Evolutionary conservation across 2,329 filamentous ascomycete species (phyloP).

Genomic region (Escovopsis weberi): DNA sequence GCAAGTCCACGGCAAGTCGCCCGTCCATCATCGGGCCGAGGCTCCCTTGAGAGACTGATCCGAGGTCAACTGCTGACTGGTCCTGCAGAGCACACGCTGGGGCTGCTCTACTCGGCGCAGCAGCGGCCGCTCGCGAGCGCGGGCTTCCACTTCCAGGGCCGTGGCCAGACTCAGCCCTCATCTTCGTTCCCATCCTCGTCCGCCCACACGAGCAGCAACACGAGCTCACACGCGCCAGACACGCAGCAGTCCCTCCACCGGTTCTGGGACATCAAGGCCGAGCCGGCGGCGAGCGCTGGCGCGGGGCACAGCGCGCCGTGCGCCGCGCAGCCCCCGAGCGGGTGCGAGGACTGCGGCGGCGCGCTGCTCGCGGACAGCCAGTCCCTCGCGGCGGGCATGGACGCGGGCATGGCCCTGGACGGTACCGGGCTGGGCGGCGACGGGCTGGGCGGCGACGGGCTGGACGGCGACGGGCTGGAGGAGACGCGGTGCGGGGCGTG

Average conservation of each 20-base stretch:
- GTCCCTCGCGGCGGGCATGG: neutral
- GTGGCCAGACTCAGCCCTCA: constrained; percentile 1
- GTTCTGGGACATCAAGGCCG: constrained; percentile 43
- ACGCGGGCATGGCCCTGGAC: too few relatives aligned
- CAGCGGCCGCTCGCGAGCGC: constrained; percentile 12
- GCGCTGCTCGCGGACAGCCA: constrained; percentile 13
- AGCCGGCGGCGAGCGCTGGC: constrained; percentile 12
- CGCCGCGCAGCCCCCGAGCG: constrained; percentile 11
- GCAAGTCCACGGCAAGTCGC: constrained; percentile 37
- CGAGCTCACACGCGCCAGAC: constrained; percentile 3
- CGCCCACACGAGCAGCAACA: too few relatives aligned
- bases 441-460: too few relatives aligned
- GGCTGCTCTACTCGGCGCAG: constrained; percentile 43
- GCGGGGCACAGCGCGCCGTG: too few relatives aligned
- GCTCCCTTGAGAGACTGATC: too few relatives aligned
- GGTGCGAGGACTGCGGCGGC: constrained; percentile 41
- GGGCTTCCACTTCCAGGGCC: too few relatives aligned
- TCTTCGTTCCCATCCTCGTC: too few relatives aligned
- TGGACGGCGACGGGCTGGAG: constrained; percentile 21
- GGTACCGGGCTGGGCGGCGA: constrained; percentile 17
- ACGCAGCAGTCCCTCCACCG: constrained; percentile 37
- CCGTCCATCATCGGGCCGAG: constrained; percentile 6
- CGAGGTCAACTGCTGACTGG: too few relatives aligned
- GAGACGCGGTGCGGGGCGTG: constrained; percentile 32
- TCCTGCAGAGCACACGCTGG: constrained; percentile 38